Percentiles rank a stretch among this genome's conserved stretches.
Evolutionary conservation across 1,139 yeast genomes (phyloP).

Genomic region (Suhomyces anneliseae): DNA sequence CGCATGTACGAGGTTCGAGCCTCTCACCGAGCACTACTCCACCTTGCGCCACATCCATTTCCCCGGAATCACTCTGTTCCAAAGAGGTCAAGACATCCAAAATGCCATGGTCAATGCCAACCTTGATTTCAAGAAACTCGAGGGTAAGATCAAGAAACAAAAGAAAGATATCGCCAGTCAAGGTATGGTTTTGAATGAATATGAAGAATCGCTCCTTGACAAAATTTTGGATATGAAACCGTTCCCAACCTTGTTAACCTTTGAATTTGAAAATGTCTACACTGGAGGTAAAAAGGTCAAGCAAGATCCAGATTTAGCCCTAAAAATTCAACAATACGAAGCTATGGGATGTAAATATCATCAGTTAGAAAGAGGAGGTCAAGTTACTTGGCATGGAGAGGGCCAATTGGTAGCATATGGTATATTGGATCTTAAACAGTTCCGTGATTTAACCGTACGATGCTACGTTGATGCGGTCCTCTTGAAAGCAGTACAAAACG

Average conservation of each 20-base stretch:
- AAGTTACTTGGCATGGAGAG: constrained; percentile 93
- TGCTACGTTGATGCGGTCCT: constrained; percentile 73
- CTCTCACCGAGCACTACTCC: constrained; percentile 35
- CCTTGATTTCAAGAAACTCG: constrained; percentile 60
- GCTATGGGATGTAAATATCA: constrained; percentile 48
- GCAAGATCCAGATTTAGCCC: constrained; percentile 38
- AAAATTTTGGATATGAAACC: constrained; percentile 56
- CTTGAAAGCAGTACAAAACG: constrained; percentile 60
- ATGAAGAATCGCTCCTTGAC: constrained; percentile 45
- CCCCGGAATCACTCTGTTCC: constrained; percentile 53
- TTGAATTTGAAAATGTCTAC: constrained; percentile 80
- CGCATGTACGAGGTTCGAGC: constrained; percentile 26
- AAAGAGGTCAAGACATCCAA: constrained; percentile 63
- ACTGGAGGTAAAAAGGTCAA: constrained; percentile 87
- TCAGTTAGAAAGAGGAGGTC: constrained; percentile 93
- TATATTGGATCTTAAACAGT: constrained; percentile 68
- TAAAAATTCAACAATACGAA: constrained; percentile 41
- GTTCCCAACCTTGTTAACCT: constrained; percentile 65
- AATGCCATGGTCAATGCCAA: constrained; percentile 59
- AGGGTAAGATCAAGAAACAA: constrained; percentile 46
- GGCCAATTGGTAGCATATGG: constrained; percentile 92
- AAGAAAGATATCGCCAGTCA: constrained; percentile 36
- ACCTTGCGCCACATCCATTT: constrained; percentile 65
- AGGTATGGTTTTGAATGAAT: constrained; percentile 43
- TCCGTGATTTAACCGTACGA: constrained; percentile 59